phyloP scores from a whole-genome alignment of 164 flowering plant species.

The Kingdonia uniflora region DNA sequence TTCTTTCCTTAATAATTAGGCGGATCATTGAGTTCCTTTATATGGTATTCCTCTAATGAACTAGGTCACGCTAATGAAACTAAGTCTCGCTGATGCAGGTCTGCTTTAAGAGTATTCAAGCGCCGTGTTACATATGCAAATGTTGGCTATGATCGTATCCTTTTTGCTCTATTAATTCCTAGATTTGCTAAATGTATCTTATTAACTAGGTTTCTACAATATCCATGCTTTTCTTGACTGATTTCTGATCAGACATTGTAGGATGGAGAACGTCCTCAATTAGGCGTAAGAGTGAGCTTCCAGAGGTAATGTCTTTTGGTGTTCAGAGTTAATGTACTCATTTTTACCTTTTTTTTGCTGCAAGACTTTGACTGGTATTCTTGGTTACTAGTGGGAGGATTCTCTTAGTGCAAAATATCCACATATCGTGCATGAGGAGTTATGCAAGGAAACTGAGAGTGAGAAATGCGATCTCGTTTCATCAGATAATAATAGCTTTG shows the following conservation, averaged over 20 bases:
- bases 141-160: slow-evolving; percentile 95
- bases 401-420: slow-evolving; percentile 73
- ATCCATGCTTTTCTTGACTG: slow-evolving; percentile 24
- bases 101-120: slow-evolving; percentile 62
- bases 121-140: slow-evolving; percentile 88
- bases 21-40: not conserved
- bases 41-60: not conserved
- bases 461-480: slow-evolving; percentile 24
- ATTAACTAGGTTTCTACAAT: not conserved
- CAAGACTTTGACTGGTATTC: not conserved
- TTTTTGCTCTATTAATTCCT: not conserved
- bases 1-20: not conserved
- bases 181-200: not conserved
- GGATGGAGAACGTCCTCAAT: slow-evolving; percentile 98
- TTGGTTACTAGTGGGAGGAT: slow-evolving; percentile 66
- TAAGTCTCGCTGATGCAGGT: slow-evolving; percentile 37
- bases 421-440: slow-evolving; percentile 80
- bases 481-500: slow-evolving; percentile 30
- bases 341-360: not conserved
- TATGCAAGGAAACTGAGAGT: slow-evolving; percentile 42
- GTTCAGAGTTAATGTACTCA: not conserved
- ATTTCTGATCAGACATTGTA: slow-evolving; percentile 56
- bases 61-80: not conserved
- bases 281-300: slow-evolving; percentile 71
- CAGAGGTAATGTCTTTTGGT: slow-evolving; percentile 49